These are phyloP conservation scores for Pseudocercospora fijiensis DNA, from an alignment of 2,329 filamentous ascomycete genomes.

Conservation along the genomic window DNA sequence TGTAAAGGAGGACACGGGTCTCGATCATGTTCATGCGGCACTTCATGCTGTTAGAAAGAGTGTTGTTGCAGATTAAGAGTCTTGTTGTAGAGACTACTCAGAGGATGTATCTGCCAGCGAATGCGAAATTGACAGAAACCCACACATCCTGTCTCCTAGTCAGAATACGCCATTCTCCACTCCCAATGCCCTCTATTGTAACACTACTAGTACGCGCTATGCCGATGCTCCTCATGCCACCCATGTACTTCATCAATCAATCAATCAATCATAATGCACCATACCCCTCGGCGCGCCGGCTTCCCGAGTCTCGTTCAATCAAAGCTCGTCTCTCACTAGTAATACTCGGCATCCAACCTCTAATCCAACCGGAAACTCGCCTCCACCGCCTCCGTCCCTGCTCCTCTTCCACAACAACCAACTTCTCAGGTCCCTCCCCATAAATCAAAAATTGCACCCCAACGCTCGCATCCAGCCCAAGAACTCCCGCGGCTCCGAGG, in stretches of 20 bases:
- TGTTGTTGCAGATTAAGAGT: not conserved
- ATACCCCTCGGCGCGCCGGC: conserved; percentile 26
- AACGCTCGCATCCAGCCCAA: conserved; percentile 61
- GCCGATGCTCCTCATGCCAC: not conserved
- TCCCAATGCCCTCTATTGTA: not conserved
- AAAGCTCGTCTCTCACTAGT: conserved; percentile 31
- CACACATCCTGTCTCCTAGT: too few relatives aligned
- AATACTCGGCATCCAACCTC: conserved; percentile 61
- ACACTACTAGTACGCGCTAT: not conserved
- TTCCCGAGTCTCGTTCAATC: conserved; percentile 11
- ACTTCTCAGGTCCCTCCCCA: conserved; percentile 48
- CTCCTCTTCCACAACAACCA: conserved; percentile 48
- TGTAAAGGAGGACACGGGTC: not conserved
- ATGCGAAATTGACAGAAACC: not conserved
- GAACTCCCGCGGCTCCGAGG: conserved; percentile 63
- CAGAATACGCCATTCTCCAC: not conserved
- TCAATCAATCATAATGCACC: conserved; percentile 23
- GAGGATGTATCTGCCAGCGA: not conserved
- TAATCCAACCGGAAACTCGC: conserved; percentile 63
- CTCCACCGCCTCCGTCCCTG: conserved; percentile 50
- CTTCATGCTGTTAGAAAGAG: not conserved
- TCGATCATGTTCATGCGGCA: not conserved
- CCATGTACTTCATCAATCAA: not conserved
- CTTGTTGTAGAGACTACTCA: not conserved
- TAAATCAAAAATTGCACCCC: conserved; percentile 64